phyloP scores from a whole-genome alignment of 352 stramenopile genomes.

The Pythium myriotylum region DNA sequence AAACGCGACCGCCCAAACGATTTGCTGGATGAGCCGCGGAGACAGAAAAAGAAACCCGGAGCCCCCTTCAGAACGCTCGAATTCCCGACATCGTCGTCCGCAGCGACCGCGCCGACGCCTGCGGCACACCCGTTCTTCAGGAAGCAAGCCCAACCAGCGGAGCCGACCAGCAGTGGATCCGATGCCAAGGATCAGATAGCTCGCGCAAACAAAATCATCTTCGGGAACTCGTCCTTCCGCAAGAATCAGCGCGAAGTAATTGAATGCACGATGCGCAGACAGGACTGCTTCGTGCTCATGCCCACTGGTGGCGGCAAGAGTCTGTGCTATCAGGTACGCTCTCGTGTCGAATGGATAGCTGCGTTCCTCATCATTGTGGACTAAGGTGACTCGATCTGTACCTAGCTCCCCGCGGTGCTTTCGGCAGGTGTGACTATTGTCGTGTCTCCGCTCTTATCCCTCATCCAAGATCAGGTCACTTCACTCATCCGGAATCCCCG shows the following conservation, averaged over 20 bases:
- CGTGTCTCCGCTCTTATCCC: slow-evolving; percentile 91
- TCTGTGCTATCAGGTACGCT: slow-evolving; percentile 90
- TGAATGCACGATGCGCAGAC: slow-evolving; percentile 84
- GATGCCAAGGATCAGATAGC: slow-evolving; percentile 40
- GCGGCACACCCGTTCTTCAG: slow-evolving; percentile 15
- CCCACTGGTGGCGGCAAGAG: slow-evolving; percentile 91
- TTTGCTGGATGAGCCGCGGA: slow-evolving; percentile 10
- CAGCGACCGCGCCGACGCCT: background rate
- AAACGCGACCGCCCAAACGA: slow-evolving; percentile 15
- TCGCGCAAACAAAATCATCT: slow-evolving; percentile 64
- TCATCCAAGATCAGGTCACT: slow-evolving; percentile 95
- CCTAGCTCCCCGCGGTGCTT: slow-evolving; percentile 56
- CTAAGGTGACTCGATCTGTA: background rate
- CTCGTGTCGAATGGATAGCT: too few relatives aligned
- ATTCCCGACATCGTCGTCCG: background rate
- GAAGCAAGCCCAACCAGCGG: background rate
- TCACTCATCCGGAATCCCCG: slow-evolving; percentile 66
- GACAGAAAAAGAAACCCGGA: slow-evolving; percentile 1
- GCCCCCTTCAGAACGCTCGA: slow-evolving; percentile 4
- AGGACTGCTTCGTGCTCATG: slow-evolving; percentile 96
- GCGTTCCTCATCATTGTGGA: background rate
- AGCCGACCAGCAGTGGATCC: background rate
- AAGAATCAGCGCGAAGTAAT: slow-evolving; percentile 93
- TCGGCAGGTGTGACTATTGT: slow-evolving; percentile 90
- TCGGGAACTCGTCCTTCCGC: slow-evolving; percentile 85